phyloP scores from a whole-genome alignment of 192 early-diverging fungal genomes.

The Glomus cerebriforme region DNA sequence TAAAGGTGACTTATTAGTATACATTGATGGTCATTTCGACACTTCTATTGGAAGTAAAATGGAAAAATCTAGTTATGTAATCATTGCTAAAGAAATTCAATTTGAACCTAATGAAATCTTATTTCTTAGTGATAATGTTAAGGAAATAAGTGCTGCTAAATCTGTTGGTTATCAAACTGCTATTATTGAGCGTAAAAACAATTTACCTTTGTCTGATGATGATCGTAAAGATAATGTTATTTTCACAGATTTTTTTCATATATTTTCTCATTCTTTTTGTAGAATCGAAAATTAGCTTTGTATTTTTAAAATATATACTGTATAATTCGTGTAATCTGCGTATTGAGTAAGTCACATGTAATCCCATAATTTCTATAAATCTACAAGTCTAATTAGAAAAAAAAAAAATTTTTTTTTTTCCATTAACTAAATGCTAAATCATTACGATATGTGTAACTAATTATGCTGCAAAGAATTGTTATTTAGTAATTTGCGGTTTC shows the following conservation, averaged over 20 bases:
- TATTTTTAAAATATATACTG: not conserved
- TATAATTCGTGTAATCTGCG: not conserved
- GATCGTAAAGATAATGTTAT: conserved; percentile 20
- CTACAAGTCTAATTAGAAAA: not conserved
- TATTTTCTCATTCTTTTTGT: not conserved
- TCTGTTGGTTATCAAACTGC: conserved; percentile 68
- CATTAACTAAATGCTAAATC: not conserved
- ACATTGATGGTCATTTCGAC: conserved; percentile 89
- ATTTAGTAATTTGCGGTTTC: not conserved
- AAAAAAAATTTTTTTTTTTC: not conserved
- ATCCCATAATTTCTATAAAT: not conserved
- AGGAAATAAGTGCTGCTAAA: conserved; percentile 80
- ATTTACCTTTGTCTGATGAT: conserved; percentile 51
- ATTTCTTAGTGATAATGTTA: conserved; percentile 92
- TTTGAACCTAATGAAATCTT: conserved; percentile 56
- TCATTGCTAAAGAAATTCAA: conserved; percentile 74
- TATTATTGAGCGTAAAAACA: conserved; percentile 77
- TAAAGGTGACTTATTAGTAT: conserved; percentile 75
- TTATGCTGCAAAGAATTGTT: not conserved
- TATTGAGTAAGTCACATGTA: not conserved
- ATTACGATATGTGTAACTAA: not conserved
- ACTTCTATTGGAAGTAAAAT: conserved; percentile 86
- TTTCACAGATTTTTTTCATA: conserved; percentile 5
- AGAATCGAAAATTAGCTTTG: not conserved
- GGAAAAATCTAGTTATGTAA: conserved; percentile 65